Evolutionary conservation across 2,329 filamentous ascomycete species (phyloP).

Genomic region (Thielaviopsis musarum): DNA sequence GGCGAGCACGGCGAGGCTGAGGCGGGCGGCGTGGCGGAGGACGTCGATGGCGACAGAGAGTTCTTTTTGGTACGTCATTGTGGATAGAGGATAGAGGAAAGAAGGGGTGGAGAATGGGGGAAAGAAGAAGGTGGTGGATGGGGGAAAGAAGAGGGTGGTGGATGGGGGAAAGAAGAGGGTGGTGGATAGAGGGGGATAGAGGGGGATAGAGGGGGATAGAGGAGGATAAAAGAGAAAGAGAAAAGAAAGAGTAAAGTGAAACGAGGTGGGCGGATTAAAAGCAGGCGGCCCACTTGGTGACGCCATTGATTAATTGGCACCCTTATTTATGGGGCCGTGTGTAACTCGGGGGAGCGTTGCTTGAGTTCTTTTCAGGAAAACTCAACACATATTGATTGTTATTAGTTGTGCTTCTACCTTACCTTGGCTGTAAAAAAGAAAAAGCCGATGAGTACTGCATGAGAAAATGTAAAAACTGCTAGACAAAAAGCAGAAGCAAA

Average conservation of each 20-base stretch:
- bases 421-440: too few species aligned
- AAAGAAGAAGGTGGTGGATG: too few species aligned
- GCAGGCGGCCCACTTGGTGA: background rate
- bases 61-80: constrained; percentile 23
- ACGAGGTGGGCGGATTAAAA: background rate
- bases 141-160: background rate
- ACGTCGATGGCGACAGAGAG: constrained; percentile 26
- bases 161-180: too few species aligned
- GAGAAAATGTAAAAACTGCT: too few species aligned
- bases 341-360: too few species aligned
- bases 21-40: constrained; percentile 28
- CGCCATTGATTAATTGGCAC: constrained; percentile 30
- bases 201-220: too few species aligned
- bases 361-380: too few species aligned
- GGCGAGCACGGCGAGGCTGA: constrained; percentile 33
- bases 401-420: too few species aligned
- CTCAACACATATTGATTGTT: too few species aligned
- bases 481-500: too few species aligned
- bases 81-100: background rate
- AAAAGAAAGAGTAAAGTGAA: background rate
- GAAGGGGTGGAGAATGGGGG: too few species aligned
- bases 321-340: background rate
- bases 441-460: too few species aligned
- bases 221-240: background rate
- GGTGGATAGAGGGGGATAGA: background rate